A percentile compares a stretch with the other conserved stretches of the same genome.
Evolutionary conservation across 345 rosid genomes (phyloP).

Genomic region (Arabidopsis arenosa): DNA sequence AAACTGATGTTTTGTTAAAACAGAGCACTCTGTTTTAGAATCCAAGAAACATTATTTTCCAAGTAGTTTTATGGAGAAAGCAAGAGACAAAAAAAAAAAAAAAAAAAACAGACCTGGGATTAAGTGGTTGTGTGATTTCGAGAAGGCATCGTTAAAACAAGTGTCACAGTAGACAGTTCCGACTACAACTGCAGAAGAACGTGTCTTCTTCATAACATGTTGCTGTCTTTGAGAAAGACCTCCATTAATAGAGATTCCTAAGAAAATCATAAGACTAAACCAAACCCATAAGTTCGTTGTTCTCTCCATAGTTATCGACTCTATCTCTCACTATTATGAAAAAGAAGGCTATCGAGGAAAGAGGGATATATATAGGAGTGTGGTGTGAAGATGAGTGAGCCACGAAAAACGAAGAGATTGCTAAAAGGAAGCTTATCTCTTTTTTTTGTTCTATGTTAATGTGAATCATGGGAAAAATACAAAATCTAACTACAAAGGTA

Average conservation of each 20-base stretch:
- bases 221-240: conserved; percentile 31
- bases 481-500: conserved; percentile 35
- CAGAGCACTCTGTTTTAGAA: conserved; percentile 13
- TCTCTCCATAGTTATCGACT: conserved; percentile 37
- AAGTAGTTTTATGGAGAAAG: not conserved
- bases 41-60: not conserved
- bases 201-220: conserved; percentile 46
- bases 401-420: conserved; percentile 31
- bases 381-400: conserved; percentile 32
- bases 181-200: conserved; percentile 67
- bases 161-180: conserved; percentile 94
- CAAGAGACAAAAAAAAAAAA: not conserved
- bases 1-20: conserved; percentile 2
- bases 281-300: not conserved
- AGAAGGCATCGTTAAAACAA: conserved; percentile 65
- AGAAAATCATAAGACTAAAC: conserved; percentile 17
- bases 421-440: conserved; percentile 39
- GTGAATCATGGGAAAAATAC: conserved; percentile 42
- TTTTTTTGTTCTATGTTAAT: conserved; percentile 1
- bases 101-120: conserved; percentile 60
- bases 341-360: conserved; percentile 6
- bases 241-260: conserved; percentile 28
- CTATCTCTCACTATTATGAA: conserved; percentile 13
- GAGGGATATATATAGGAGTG: conserved; percentile 18
- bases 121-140: conserved; percentile 63